phyloP scores from a whole-genome alignment of 2,329 filamentous ascomycete species.

The Fusarium sp. region DNA sequence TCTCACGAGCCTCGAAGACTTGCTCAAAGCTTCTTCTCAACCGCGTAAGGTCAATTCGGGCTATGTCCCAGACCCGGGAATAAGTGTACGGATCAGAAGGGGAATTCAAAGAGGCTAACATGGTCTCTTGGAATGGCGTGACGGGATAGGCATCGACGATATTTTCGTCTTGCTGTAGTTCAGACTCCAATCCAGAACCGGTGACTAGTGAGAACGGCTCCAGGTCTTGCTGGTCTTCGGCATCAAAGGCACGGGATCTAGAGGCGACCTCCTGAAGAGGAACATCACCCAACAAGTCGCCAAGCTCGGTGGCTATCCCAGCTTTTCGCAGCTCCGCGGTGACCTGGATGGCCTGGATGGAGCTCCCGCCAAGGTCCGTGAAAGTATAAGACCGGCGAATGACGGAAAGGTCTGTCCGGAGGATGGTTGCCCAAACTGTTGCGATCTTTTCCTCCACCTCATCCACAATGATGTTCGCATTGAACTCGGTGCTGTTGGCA shows the following conservation, averaged over 20 bases:
- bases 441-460: slow-evolving; percentile 19
- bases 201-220: slow-evolving; percentile 32
- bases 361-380: slow-evolving; percentile 21
- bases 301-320: slow-evolving; percentile 14
- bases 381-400: slow-evolving; percentile 19
- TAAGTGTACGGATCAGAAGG: slow-evolving; percentile 34
- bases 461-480: neutral
- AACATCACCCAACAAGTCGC: neutral
- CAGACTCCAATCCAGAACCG: neutral
- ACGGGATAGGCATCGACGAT: slow-evolving; percentile 43
- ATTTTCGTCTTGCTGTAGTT: neutral
- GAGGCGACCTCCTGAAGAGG: neutral
- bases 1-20: slow-evolving; percentile 27
- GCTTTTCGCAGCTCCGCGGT: slow-evolving; percentile 19
- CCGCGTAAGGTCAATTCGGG: slow-evolving; percentile 12
- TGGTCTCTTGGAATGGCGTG: slow-evolving; percentile 44
- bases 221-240: neutral
- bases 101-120: slow-evolving; percentile 28
- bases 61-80: slow-evolving; percentile 33
- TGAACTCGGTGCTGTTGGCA: neutral
- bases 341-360: slow-evolving; percentile 20
- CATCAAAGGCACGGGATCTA: neutral
- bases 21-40: slow-evolving; percentile 25
- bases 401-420: neutral
- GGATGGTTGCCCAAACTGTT: neutral